These are phyloP conservation scores for Urochloa ruziziensis DNA, from an alignment of 176 grass and related monocot species.

Conservation along the genomic window DNA sequence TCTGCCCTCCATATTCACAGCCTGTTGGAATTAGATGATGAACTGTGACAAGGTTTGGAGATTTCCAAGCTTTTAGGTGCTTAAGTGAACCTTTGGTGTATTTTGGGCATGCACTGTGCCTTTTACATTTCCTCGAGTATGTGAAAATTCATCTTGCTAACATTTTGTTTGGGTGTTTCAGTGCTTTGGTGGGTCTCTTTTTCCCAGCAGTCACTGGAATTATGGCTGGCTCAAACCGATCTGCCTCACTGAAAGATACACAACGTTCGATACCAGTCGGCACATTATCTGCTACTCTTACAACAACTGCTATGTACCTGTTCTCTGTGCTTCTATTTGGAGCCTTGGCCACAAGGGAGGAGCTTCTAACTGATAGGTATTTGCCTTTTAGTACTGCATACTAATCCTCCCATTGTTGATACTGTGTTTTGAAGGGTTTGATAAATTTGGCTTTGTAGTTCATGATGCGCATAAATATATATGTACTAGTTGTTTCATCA, in stretches of 20 bases:
- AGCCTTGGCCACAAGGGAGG: constrained; percentile 87
- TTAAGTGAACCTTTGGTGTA: background rate
- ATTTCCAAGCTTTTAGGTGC: background rate
- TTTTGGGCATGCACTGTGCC: background rate
- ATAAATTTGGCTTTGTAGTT: constrained; percentile 5
- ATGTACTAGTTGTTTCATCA: constrained; percentile 3
- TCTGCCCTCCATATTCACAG: background rate
- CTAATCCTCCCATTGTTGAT: constrained; percentile 1
- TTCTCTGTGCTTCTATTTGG: constrained; percentile 89
- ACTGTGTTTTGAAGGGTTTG: background rate
- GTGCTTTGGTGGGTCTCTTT: constrained; percentile 97
- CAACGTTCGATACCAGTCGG: constrained; percentile 96
- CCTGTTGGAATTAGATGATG: background rate
- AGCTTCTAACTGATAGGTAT: constrained; percentile 91
- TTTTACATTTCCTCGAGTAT: constrained; percentile 16
- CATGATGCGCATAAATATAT: background rate
- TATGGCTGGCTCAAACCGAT: constrained; percentile 98
- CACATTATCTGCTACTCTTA: constrained; percentile 82
- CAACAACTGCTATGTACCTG: constrained; percentile 83
- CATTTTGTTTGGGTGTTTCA: constrained; percentile 44
- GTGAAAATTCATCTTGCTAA: constrained; percentile 18
- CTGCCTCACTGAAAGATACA: constrained; percentile 94
- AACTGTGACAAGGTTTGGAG: background rate
- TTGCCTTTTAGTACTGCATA: constrained; percentile 23
- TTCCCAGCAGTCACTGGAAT: constrained; percentile 99